Base-by-base conservation (phyloP, 805 yeast genomes). In the Yamadazyma sp. region DNA sequence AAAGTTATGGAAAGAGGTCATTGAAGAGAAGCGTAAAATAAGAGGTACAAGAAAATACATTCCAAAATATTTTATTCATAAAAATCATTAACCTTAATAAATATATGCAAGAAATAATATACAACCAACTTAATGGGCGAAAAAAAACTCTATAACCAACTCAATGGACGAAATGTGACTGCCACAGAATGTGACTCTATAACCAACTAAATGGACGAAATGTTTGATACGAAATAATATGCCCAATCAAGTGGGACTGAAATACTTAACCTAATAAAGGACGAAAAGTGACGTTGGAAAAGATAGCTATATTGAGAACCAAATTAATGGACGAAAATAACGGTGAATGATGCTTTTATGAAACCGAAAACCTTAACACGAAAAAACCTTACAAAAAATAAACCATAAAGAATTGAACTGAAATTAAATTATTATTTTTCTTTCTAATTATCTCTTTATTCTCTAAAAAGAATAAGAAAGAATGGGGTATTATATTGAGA, bases 191-290 rank as follows among this genome's bases (percentile, higher is more conserved):
- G 5, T 8, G 30, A 14, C 9, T 7, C 8, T 11, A 4, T 15
- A 29, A n/a, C 33, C 35, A 36, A 36, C 3, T 30, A 15, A 36
- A 36, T 36, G 36, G 36, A 10, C 30, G 34, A 37, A 27, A 32
- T 16, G n/a, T n/a, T n/a, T n/a, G n/a, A n/a, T n/a, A n/a, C n/a
- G n/a, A n/a, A n/a, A n/a, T n/a, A n/a, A n/a, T n/a, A n/a, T n/a
- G n/a, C n/a, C n/a, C n/a, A n/a, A n/a, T n/a, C n/a, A n/a, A n/a
- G n/a, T n/a, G n/a, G n/a, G n/a, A n/a, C n/a, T n/a, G n/a, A n/a
- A n/a, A n/a, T n/a, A n/a, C n/a, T n/a, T n/a, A n/a, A n/a, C n/a
- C n/a, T n/a, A n/a, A n/a, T n/a, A 23, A 9, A 6, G 26, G 26
- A 11, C 27, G 17, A 30, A 17, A 23, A 23, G 6, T 9, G 26